Base-by-base conservation (phyloP, 2,329 filamentous ascomycete species). In the Sporothrix euskadiensis region DNA sequence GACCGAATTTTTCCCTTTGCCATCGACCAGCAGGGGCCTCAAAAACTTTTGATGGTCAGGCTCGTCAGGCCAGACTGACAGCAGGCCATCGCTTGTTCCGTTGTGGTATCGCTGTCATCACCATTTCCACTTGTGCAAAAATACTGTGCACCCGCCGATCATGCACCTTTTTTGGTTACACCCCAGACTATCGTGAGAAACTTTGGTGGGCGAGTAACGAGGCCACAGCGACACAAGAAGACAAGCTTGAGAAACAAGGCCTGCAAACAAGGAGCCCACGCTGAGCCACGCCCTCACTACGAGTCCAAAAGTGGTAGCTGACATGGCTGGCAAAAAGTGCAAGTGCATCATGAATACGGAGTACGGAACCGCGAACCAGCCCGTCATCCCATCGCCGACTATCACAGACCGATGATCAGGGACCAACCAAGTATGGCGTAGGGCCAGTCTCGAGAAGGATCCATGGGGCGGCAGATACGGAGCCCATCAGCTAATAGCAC, bases 1-100 rank as follows among this genome's bases (percentile, higher is more conserved):
- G 66, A 69, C 66, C 66, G 47, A 69, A 30, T 26, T 56, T 52
- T 69, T 41, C 59, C 59, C 35, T 65, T 44, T 65, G 59, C 59
- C 47, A 44, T 35, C 65, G 26, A 52, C 22, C 44, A 52, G 65
- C 66, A 26, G 26, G 66, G 30, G 66, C 30, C 47, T 39, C 66
- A 35, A 44, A 41, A 10, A n/a, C 6, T 54, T 54, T 54, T 9
- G 19, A 52, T 8, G 8, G 35, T 3, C 35, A 35, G 35, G 35
- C 35, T 35, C 35, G 49, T 19, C 49, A 54, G n/a, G 52, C 52
- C 52, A 49, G 63, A n/a, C 9, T 30, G 32, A 39, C 19, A 30
- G 12, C 65, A 26, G 19, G 66, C 66, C 66, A 56, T 56, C 32
- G 66, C 66, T 56, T 49, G 19, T 41, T 56, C 66, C 49, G 32